Base-by-base conservation (phyloP, 306 rosid genomes). In the Cicer chorassanicum region DNA sequence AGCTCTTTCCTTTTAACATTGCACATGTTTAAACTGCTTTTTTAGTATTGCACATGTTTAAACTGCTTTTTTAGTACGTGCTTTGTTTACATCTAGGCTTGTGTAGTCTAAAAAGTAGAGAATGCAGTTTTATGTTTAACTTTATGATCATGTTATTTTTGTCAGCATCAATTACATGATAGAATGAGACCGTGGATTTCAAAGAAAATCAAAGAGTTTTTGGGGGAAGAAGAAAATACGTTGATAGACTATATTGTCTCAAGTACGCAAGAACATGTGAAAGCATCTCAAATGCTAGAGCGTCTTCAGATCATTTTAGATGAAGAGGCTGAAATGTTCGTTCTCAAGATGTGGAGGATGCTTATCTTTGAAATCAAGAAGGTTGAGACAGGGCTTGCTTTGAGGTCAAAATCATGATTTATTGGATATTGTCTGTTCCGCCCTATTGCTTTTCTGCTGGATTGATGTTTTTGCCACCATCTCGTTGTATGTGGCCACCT, bases 301-400 rank as follows among this genome's bases (percentile, higher is more conserved):
- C 85, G 88, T 72, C 98, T 95, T 78, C 98, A 95, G 80, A 79
- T 89, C 67, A 95, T 95, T 81, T 82, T 95, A 78, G 99, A 95
- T 46, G 99, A 95, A 65, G 99, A 95, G 87, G 98, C 99, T 34
- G 99, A 95, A 84, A 92, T 95, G 99, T 92, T 95, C 12, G 99
- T 95, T 78, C 96, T 95, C 75, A 95, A 95, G 89, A 95, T 95
- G 99, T 95, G 99, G 99, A 92, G 99, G 80, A 92, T 92, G 98
- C 99, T 95, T 77, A 95, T 95, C 84, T 95, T 90, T 67, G 99
- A 95, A 87, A 95, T 95, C 40, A 95, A 95, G 88, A 95, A 87
- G 89, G 99, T 95, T 56, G 99, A 95, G 87, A 84, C 91, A 7
- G 97, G 99, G 72, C 87, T 92, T 54, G 85, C 90, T 51, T 53